A percentile compares a stretch with the other conserved stretches of the same genome.
These are phyloP conservation scores for Abrus precatorius DNA, from an alignment of 306 rosid genomes.

Conservation along the genomic window DNA sequence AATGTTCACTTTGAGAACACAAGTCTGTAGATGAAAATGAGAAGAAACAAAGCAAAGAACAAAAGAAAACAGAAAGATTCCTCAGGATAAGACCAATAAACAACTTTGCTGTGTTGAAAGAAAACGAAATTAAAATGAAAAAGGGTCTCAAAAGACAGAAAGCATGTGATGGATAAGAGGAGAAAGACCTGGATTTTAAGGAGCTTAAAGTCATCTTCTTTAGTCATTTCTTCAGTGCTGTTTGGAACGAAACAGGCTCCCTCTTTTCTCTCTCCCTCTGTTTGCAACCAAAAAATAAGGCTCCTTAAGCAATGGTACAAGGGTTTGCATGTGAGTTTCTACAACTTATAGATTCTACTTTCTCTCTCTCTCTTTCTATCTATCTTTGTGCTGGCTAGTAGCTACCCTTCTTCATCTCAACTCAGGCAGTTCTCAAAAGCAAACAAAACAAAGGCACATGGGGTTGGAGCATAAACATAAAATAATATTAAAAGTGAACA, in stretches of 20 bases:
- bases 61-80: constrained; percentile 56
- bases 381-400: background rate
- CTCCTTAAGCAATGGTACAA: constrained; percentile 38
- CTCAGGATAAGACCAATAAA: constrained; percentile 54
- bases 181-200: constrained; percentile 89
- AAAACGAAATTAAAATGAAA: constrained; percentile 19
- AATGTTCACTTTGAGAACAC: constrained; percentile 87
- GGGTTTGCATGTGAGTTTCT: constrained; percentile 50
- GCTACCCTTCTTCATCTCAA: background rate
- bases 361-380: constrained; percentile 13
- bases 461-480: constrained; percentile 38
- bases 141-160: constrained; percentile 42
- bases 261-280: constrained; percentile 42
- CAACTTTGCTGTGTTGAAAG: constrained; percentile 44
- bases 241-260: constrained; percentile 52
- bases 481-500: background rate
- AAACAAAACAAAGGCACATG: constrained; percentile 66
- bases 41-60: constrained; percentile 50
- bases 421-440: constrained; percentile 47
- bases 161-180: constrained; percentile 46
- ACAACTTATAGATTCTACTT: constrained; percentile 49
- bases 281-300: constrained; percentile 46
- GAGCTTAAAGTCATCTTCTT: constrained; percentile 95
- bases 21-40: constrained; percentile 69
- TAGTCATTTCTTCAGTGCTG: constrained; percentile 85